Evolutionary conservation across 208 protist species (phyloP).

Genomic region (Trypanosoma lewisi): DNA sequence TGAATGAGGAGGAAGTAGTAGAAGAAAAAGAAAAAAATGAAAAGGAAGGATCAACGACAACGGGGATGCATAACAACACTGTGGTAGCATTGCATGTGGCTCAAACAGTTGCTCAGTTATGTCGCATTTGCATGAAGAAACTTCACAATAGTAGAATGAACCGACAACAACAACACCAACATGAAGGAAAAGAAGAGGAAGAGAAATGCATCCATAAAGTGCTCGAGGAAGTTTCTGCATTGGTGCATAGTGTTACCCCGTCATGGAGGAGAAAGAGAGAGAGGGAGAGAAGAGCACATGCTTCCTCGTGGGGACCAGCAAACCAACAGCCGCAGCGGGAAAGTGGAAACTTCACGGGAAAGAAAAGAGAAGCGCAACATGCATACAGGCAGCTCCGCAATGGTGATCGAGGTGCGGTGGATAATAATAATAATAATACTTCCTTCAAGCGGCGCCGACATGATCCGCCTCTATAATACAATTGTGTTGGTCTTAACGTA

Average conservation of each 20-base stretch:
- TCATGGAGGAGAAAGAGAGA: conserved; percentile 22
- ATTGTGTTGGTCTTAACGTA: neutral
- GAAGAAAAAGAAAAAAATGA: too few relatives aligned
- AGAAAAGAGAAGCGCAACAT: neutral
- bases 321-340: neutral
- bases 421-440: too few relatives aligned
- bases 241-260: conserved; percentile 1
- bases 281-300: neutral
- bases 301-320: neutral
- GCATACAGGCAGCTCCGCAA: neutral
- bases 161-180: neutral
- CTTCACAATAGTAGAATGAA: neutral
- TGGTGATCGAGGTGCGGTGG: neutral
- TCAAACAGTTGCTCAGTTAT: conserved; percentile 16
- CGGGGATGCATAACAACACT: neutral
- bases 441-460: conserved; percentile 8
- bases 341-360: neutral
- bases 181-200: too few relatives aligned
- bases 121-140: conserved; percentile 16
- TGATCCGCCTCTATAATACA: neutral
- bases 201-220: neutral
- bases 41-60: neutral
- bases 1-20: too few relatives aligned
- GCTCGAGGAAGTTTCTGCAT: conserved; percentile 6
- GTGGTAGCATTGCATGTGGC: conserved; percentile 12